Percentiles rank a stretch among this genome's conserved stretches.
These are phyloP conservation scores for Begonia loranthoides DNA, from an alignment of 306 rosid species.

Conservation along the genomic window DNA sequence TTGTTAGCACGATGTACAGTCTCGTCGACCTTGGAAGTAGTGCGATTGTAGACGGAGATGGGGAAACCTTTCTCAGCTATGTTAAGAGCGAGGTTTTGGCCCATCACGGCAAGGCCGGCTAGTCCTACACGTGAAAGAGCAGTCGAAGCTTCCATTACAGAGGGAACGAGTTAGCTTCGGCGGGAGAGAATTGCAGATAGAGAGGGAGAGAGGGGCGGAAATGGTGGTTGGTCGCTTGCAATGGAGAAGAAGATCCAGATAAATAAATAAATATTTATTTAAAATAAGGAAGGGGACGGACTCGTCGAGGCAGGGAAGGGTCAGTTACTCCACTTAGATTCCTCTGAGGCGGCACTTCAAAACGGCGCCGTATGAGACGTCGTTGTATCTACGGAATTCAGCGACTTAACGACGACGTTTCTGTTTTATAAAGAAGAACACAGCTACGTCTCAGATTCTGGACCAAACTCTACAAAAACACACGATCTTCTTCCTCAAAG, in stretches of 20 bases:
- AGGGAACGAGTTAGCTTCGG: not conserved
- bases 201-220: not conserved
- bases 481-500: too few relatives aligned
- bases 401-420: too few relatives aligned
- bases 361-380: too few relatives aligned
- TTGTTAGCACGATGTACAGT: conserved; percentile 60
- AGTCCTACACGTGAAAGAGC: conserved; percentile 83
- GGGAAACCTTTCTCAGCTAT: conserved; percentile 95
- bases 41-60: conserved; percentile 91
- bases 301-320: conserved; percentile 81
- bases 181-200: not conserved
- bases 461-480: too few relatives aligned
- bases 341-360: not conserved
- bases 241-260: not conserved
- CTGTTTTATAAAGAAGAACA: too few relatives aligned
- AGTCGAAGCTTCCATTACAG: conserved; percentile 43
- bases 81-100: conserved; percentile 93
- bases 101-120: conserved; percentile 93
- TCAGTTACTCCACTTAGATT: conserved; percentile 12
- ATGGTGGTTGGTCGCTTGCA: not conserved
- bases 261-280: not conserved
- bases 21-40: conserved; percentile 78
- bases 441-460: too few relatives aligned
- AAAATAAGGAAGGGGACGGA: conserved; percentile 29
- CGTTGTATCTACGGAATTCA: too few relatives aligned